A percentile compares a stretch with the other conserved stretches of the same genome.
phyloP scores from a whole-genome alignment of 331 rosid species.

The Erythrophleum ivorense region DNA sequence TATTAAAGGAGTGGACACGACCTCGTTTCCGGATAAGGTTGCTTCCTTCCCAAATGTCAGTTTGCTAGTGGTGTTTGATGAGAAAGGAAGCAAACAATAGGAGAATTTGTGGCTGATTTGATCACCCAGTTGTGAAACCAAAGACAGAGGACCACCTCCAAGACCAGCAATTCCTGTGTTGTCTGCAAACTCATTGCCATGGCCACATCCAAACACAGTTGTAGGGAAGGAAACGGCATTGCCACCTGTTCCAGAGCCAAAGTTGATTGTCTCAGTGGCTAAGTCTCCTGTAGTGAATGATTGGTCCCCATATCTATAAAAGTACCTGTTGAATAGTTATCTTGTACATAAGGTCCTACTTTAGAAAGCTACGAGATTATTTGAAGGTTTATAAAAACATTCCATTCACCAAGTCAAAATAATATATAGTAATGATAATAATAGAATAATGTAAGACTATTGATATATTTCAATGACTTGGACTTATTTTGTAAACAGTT shows the following conservation, averaged over 20 bases:
- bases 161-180: slow-evolving; percentile 32
- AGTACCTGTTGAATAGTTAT: background rate
- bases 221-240: background rate
- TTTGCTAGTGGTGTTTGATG: slow-evolving; percentile 22
- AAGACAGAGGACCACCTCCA: slow-evolving; percentile 30
- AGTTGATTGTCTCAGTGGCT: slow-evolving; percentile 24
- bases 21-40: background rate
- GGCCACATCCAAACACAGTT: slow-evolving; percentile 43
- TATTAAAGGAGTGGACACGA: slow-evolving; percentile 12
- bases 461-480: background rate
- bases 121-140: slow-evolving; percentile 31
- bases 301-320: slow-evolving; percentile 30
- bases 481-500: no score
- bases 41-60: slow-evolving; percentile 29
- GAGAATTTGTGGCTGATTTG: slow-evolving; percentile 32
- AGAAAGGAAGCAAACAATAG: slow-evolving; percentile 26
- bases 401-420: background rate
- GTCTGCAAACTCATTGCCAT: background rate
- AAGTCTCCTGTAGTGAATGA: slow-evolving; percentile 32
- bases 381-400: background rate
- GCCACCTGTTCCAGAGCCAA: background rate
- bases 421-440: no score
- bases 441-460: no score
- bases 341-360: background rate
- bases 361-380: background rate